These are phyloP conservation scores for Thalassiosira exigua DNA, from an alignment of 352 stramenopile genomes.

Conservation along the genomic window DNA sequence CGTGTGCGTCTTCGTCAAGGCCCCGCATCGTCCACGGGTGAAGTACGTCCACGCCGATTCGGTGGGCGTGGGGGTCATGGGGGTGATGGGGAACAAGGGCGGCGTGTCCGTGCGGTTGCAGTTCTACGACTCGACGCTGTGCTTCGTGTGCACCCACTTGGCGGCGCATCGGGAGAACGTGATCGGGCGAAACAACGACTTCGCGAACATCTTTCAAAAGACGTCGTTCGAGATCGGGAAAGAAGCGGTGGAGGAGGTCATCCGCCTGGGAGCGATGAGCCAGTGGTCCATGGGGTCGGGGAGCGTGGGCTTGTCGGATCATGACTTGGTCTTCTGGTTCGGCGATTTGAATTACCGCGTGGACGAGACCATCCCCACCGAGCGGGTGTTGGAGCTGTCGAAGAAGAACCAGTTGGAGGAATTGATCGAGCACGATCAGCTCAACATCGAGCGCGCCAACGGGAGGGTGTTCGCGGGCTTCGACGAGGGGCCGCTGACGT, in stretches of 20 bases:
- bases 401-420: slow-evolving; percentile 72
- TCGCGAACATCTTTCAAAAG: slow-evolving; percentile 97
- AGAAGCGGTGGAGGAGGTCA: slow-evolving; percentile 77
- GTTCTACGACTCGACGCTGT: slow-evolving; percentile 97
- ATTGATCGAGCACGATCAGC: slow-evolving; percentile 86
- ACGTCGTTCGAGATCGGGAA: slow-evolving; percentile 90
- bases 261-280: slow-evolving; percentile 74
- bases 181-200: slow-evolving; percentile 95
- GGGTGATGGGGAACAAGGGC: slow-evolving; percentile 99
- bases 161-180: slow-evolving; percentile 98
- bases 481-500: slow-evolving; percentile 89
- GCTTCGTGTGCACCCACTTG: slow-evolving; percentile 98
- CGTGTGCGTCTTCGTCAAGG: slow-evolving; percentile 94
- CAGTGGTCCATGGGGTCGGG: slow-evolving; percentile 72
- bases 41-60: slow-evolving; percentile 90
- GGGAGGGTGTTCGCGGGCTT: slow-evolving; percentile 88
- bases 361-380: slow-evolving; percentile 83
- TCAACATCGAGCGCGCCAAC: slow-evolving; percentile 87
- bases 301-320: slow-evolving; percentile 89
- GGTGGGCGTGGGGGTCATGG: slow-evolving; percentile 97
- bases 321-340: slow-evolving; percentile 99
- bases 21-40: slow-evolving; percentile 78
- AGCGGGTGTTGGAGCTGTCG: slow-evolving; percentile 82
- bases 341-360: slow-evolving; percentile 92
- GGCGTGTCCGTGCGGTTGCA: slow-evolving; percentile 93